These are phyloP conservation scores for Gyromitra esculenta DNA, from an alignment of 2,329 filamentous ascomycete genomes.

Conservation along the genomic window DNA sequence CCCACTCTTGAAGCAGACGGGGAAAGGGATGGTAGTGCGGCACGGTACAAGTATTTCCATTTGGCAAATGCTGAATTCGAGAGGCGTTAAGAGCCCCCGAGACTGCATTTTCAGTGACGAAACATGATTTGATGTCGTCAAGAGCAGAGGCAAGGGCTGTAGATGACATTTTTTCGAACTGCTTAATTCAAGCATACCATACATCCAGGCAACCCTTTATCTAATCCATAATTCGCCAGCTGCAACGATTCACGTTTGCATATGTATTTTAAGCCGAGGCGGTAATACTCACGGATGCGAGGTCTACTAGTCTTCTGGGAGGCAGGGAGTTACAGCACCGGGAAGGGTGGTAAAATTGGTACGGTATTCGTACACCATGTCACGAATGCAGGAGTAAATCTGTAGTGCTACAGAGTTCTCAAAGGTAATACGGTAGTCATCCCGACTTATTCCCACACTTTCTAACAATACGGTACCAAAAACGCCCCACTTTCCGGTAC, in stretches of 20 bases:
- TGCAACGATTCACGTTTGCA: too few relatives aligned
- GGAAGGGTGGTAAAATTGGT: too few relatives aligned
- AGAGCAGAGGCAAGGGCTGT: not conserved
- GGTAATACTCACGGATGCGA: not conserved
- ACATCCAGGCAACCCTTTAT: not conserved
- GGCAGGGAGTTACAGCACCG: not conserved
- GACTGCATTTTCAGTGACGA: conserved; percentile 18
- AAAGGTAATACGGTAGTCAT: too few relatives aligned
- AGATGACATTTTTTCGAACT: not conserved
- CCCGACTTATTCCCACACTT: too few relatives aligned
- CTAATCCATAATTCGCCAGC: not conserved
- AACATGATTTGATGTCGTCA: conserved; percentile 5
- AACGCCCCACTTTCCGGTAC: too few relatives aligned
- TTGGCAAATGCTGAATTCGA: conserved; percentile 31
- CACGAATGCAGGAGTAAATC: too few relatives aligned
- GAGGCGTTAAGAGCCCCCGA: conserved; percentile 21
- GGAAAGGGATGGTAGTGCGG: conserved; percentile 60
- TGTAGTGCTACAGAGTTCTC: too few relatives aligned
- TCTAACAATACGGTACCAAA: too few relatives aligned
- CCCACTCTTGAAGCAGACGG: conserved; percentile 58
- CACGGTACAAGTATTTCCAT: conserved; percentile 49
- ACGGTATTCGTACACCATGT: too few relatives aligned
- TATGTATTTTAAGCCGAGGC: not conserved
- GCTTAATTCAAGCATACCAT: too few relatives aligned
- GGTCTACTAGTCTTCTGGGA: conserved; percentile 11